Evolutionary conservation across 148 eudicot species (phyloP).

Genomic region (Arctostaphylos glauca): DNA sequence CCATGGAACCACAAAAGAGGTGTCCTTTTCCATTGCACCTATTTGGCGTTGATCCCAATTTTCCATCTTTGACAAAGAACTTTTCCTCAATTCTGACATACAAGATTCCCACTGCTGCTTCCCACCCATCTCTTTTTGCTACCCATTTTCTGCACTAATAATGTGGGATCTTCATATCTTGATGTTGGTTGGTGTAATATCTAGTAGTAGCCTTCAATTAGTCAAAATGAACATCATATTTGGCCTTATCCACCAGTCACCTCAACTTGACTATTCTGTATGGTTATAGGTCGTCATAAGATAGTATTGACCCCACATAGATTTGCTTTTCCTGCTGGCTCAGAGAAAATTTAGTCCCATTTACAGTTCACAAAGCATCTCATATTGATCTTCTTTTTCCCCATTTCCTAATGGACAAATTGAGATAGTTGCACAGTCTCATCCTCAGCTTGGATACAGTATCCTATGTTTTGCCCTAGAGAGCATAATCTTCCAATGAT

Average conservation of each 20-base stretch:
- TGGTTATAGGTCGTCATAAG: conserved; percentile 14
- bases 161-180: conserved; percentile 21
- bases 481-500: conserved; percentile 7
- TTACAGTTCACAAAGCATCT: conserved; percentile 8
- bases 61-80: conserved; percentile 6
- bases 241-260: conserved; percentile 40
- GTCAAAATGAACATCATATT: conserved; percentile 31
- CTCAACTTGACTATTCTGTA: conserved; percentile 20
- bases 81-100: neutral
- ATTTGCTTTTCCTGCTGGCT: conserved; percentile 12
- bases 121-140: neutral
- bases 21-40: neutral
- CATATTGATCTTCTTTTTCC: neutral
- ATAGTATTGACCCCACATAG: conserved; percentile 21
- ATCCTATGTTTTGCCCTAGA: neutral
- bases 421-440: conserved; percentile 5
- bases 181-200: conserved; percentile 21
- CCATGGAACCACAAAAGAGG: conserved; percentile 14
- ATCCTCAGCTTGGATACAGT: neutral
- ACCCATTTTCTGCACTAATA: conserved; percentile 14
- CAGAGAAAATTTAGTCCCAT: neutral
- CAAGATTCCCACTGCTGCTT: neutral
- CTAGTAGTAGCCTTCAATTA: conserved; percentile 11
- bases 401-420: conserved; percentile 1
- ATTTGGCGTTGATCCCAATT: conserved; percentile 15